Base-by-base conservation (phyloP, 2,329 filamentous ascomycete genomes). In the Colletotrichum orbiculare region DNA sequence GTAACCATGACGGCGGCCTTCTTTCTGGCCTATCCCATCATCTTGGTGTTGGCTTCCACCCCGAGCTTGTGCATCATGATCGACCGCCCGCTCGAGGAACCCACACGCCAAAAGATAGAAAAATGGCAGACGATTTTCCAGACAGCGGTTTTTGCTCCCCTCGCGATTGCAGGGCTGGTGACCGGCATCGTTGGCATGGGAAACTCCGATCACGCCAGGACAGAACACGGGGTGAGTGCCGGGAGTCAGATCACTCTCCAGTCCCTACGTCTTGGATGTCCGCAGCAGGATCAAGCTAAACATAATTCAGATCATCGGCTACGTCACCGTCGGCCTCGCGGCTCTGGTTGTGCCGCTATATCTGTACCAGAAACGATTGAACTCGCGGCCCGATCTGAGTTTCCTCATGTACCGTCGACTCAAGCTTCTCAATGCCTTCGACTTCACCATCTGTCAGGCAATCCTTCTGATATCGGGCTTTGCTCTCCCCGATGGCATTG, bases 401-500 rank as follows among this genome's bases (percentile, higher is more conserved):
- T 65, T 65, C 12, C 42, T 56, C 15, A 65, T 65, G 62, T 65
- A 62, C 42, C 58, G 62, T 17, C 37, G 62, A 1, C 37, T 65
- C 15, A 62, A 65, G 37, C 8, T 65, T 6, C 46, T 65, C 58
- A 62, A 65, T 15, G 58, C n/a, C 8, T 7, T 56, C 2, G 62
- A 65, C 52, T 65, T 65, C 33, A 25, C 56, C 25, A 33, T 65
- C 15, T 65, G 62, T 41, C 62, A 65, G 12, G 41, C 62, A 12
- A 65, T 65, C 25, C 47, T 65, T 7, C 25, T 65, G n/a, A 65
- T 65, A 43, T 65, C 62, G 4, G 62, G 62, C 34, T 65, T 65
- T 6, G 52, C 62, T 33, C 62, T 65, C 13, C 62, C 62, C 17
- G 62, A 62, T 10, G 62, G 62, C 33, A 65, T 65, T 15, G 62